A percentile compares a stretch with the other conserved stretches of the same genome.
phyloP scores from a whole-genome alignment of 306 rosid genomes.

The Quillaja saponaria region DNA sequence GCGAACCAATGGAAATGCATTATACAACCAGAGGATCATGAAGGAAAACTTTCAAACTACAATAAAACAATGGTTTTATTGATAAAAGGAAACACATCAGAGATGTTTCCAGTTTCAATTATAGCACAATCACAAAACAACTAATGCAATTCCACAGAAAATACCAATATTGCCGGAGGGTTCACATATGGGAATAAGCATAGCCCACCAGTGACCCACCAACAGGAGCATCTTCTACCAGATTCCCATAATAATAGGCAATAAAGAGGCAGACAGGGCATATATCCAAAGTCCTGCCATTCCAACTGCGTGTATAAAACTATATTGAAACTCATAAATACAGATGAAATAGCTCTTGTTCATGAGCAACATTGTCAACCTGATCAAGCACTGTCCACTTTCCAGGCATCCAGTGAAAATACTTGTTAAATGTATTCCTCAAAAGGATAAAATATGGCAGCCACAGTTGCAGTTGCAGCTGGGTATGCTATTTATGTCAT shows the following conservation, averaged over 20 bases:
- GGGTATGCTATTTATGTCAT: background rate
- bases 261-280: constrained; percentile 6
- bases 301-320: constrained; percentile 7
- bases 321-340: constrained; percentile 5
- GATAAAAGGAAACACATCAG: background rate
- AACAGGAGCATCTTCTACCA: constrained; percentile 6
- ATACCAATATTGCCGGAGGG: background rate
- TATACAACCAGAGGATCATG: no score
- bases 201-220: background rate
- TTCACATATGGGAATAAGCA: constrained; percentile 6
- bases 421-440: background rate
- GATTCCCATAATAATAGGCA: background rate
- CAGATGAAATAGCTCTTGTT: constrained; percentile 4
- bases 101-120: background rate
- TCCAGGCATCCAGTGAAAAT: background rate
- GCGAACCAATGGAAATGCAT: background rate
- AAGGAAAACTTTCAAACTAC: background rate
- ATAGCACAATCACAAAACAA: background rate
- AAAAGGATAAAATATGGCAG: background rate
- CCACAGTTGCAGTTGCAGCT: no score
- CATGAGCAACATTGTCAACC: background rate
- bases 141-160: constrained; percentile 16
- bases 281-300: background rate
- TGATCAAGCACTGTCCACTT: background rate
- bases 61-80: constrained; percentile 1